Base-by-base conservation (phyloP, 2,329 filamentous ascomycete species). In the Colletotrichum destructivum region DNA sequence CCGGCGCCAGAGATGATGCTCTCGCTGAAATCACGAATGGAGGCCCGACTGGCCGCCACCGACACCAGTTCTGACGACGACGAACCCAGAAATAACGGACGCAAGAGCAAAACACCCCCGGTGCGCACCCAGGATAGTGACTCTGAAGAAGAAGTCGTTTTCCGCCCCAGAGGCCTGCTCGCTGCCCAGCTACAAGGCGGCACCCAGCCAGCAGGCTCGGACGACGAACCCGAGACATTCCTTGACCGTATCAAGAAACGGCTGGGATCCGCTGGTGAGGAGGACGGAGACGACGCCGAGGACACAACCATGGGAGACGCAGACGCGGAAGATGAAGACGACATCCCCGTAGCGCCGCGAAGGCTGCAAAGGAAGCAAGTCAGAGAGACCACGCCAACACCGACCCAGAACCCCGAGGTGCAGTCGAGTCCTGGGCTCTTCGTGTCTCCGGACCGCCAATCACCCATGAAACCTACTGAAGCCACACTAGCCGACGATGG, bases 131-230 rank as follows among this genome's bases (percentile, higher is more conserved):
- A 52, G 1, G 52, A 46, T 52, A 59, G 47, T 38, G 12, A 67
- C 70, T 78, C 77, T 2, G 79, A 79, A 54, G 78, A 80, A 9
- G 79, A 79, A 51, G 61, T 78, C 74, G 52, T 71, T 15, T 62
- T 87, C 3, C 83, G 84, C 55, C 92, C 92, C 0, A 87, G 88
- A 66, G 91, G 92, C 31, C 88, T 88, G 63, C 84, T 94, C 75
- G 91, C 91, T 15, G 87, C 91, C 18, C 86, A 89, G 62, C 90
- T 94, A 87, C 86, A 88, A 73, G 86, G 79, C 52, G 75, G 73
- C 42, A 67, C 72, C 26, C 59, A 74, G 47, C 78, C 75, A 11
- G 75, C 75, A n/a, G 62, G 31, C 31, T 76, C 76, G 1, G 73
- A 76, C 42, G 69, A 73, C 35, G 69, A 73, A 13, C 74, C 78